phyloP scores from a whole-genome alignment of 495 filamentous ascomycete genomes.

The Hypomontagnella submonticulosa region DNA sequence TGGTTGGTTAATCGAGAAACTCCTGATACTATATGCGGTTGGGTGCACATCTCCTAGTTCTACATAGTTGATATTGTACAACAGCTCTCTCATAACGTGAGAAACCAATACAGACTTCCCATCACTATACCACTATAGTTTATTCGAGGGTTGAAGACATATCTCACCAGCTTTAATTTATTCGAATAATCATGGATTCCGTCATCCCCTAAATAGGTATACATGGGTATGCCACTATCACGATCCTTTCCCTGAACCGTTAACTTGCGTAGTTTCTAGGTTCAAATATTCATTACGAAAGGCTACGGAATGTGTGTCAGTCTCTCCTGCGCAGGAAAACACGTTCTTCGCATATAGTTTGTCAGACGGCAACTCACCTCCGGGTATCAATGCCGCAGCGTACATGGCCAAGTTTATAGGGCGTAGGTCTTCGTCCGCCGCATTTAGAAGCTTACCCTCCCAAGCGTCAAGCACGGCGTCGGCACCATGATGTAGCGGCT shows the following conservation, averaged over 20 bases:
- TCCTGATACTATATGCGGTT: too few species aligned
- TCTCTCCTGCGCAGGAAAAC: background rate
- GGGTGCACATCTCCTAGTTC: too few species aligned
- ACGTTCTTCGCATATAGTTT: background rate
- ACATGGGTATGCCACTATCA: too few species aligned
- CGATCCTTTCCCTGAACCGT: background rate
- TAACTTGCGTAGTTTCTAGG: background rate
- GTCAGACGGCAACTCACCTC: conserved; percentile 60
- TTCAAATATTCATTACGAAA: conserved; percentile 19
- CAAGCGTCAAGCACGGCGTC: conserved; percentile 63
- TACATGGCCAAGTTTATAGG: conserved; percentile 75
- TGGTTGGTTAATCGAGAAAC: too few species aligned
- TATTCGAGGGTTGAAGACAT: too few species aligned
- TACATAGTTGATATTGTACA: too few species aligned
- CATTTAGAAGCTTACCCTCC: conserved; percentile 59
- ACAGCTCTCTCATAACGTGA: too few species aligned
- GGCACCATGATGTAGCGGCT: conserved; percentile 54
- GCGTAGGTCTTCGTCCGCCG: conserved; percentile 60
- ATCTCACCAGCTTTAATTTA: too few species aligned
- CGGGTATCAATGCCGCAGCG: conserved; percentile 69
- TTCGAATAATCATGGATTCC: too few species aligned
- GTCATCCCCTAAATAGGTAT: too few species aligned
- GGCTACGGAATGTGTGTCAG: conserved; percentile 4
- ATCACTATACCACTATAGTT: too few species aligned
- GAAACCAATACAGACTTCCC: too few species aligned